phyloP scores from a whole-genome alignment of 352 stramenopile species.

The Peronospora tabacina region DNA sequence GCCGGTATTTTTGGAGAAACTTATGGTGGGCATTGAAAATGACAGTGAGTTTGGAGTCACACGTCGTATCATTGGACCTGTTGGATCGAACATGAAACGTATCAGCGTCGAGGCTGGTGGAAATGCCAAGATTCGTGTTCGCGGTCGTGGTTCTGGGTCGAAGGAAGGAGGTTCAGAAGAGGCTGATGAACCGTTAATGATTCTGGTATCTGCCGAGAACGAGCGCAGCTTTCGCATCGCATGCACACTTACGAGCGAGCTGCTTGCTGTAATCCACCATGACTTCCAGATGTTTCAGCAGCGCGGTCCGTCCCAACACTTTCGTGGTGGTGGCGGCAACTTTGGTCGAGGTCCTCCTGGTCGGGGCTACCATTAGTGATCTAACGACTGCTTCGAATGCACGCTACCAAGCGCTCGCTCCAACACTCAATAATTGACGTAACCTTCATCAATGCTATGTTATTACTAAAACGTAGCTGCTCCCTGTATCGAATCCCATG shows the following conservation, averaged over 20 bases:
- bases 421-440: constrained; percentile 12
- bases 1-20: constrained; percentile 51
- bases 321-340: constrained; percentile 17
- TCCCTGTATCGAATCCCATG: not conserved
- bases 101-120: constrained; percentile 76
- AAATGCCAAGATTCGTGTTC: constrained; percentile 78
- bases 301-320: constrained; percentile 18
- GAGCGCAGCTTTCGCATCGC: constrained; percentile 79
- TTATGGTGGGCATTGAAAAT: constrained; percentile 80
- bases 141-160: constrained; percentile 68
- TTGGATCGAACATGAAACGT: constrained; percentile 79
- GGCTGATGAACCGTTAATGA: constrained; percentile 67
- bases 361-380: constrained; percentile 18
- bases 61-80: constrained; percentile 73
- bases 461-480: not conserved
- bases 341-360: constrained; percentile 23
- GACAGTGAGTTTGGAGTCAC: constrained; percentile 82
- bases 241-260: constrained; percentile 52
- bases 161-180: constrained; percentile 71
- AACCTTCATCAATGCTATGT: constrained; percentile 2
- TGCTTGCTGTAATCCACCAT: constrained; percentile 63
- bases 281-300: constrained; percentile 68
- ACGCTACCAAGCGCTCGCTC: not conserved
- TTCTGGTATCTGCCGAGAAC: constrained; percentile 80
- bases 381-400: not conserved